These are phyloP conservation scores for Zoysia pacifica DNA, from an alignment of 176 grass and related monocot genomes.

Conservation along the genomic window DNA sequence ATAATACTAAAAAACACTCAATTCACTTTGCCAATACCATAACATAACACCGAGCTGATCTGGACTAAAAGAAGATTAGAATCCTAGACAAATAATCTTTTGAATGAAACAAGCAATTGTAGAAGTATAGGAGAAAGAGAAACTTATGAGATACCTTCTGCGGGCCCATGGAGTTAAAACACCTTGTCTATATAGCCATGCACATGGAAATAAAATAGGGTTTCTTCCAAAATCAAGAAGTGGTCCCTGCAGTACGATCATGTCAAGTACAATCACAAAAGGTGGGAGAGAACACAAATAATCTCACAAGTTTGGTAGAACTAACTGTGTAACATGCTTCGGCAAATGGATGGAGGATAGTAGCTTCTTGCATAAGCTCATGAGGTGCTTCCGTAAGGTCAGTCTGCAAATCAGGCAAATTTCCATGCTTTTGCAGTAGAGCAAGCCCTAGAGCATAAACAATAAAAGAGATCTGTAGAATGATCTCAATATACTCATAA, in stretches of 20 bases:
- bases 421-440: slow-evolving; percentile 77
- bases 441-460: slow-evolving; percentile 69
- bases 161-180: slow-evolving; percentile 86
- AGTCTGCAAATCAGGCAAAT: slow-evolving; percentile 49
- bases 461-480: slow-evolving; percentile 33
- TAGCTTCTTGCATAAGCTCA: slow-evolving; percentile 75
- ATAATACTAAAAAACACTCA: slow-evolving; percentile 26
- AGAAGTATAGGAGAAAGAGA: slow-evolving; percentile 12
- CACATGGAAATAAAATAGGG: slow-evolving; percentile 94
- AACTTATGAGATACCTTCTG: slow-evolving; percentile 52
- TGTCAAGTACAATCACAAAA: slow-evolving; percentile 38
- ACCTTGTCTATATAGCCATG: slow-evolving; percentile 97
- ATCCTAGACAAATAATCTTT: slow-evolving; percentile 1
- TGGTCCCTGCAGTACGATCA: slow-evolving; percentile 67
- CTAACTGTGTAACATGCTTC: slow-evolving; percentile 95
- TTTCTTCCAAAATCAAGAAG: slow-evolving; percentile 98
- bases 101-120: not conserved
- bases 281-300: slow-evolving; percentile 12
- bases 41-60: slow-evolving; percentile 15
- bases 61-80: slow-evolving; percentile 7
- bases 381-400: slow-evolving; percentile 65
- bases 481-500: slow-evolving; percentile 11
- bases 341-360: slow-evolving; percentile 73
- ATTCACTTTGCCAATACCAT: slow-evolving; percentile 3
- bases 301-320: slow-evolving; percentile 26